Base-by-base conservation (phyloP, 2,329 filamentous ascomycete genomes). In the Plenodomus tracheiphilus region DNA sequence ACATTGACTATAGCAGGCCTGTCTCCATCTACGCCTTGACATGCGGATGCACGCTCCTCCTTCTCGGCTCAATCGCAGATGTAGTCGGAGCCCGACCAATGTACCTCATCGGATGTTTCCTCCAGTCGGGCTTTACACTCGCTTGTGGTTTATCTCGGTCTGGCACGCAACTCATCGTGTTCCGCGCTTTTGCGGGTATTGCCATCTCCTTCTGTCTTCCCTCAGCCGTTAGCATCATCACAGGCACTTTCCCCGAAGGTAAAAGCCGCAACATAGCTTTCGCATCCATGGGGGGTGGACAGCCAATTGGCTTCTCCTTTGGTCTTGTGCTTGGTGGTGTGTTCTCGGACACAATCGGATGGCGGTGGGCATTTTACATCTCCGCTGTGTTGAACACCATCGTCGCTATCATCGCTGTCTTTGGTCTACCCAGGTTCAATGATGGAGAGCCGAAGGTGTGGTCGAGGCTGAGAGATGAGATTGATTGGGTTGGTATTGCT, bases 401-500 rank as follows among this genome's bases (percentile, higher is more conserved):
- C 7, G 64, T 79, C 7, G 70, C 77, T n/a, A 53, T 69, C 1
- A 46, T 74, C 4, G 71, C 71, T 2, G 28, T 74, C 19, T 78
- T 69, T 61, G 66, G 62, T 20, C 53, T 76, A 58, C 52, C 78
- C 10, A 70, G 64, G 56, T 9, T 49, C 61, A 41, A 53, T 36
- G 40, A 60, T 55, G 38, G 58, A 65, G n/a, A 58, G 58, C 39
- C 51, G 3, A 35, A 65, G 10, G 58, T 70, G 1, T 64, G 61
- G 58, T 35, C 51, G 3, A 54, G 64, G 3, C 52, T 79, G n/a
- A 61, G 55, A 21, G 69, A 58, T 0, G 77, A 81, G 3, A 79
- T 83, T 37, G 81, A 83, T 51, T 83, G 80, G 81, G 60, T 80
- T 28, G 80, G 80, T 0, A 77, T 77, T 6, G 18, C 71, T 0